Conservation (phyloP, 225 moss, liverwort and hornwort species). For the Marchantia paleacea region DNA sequence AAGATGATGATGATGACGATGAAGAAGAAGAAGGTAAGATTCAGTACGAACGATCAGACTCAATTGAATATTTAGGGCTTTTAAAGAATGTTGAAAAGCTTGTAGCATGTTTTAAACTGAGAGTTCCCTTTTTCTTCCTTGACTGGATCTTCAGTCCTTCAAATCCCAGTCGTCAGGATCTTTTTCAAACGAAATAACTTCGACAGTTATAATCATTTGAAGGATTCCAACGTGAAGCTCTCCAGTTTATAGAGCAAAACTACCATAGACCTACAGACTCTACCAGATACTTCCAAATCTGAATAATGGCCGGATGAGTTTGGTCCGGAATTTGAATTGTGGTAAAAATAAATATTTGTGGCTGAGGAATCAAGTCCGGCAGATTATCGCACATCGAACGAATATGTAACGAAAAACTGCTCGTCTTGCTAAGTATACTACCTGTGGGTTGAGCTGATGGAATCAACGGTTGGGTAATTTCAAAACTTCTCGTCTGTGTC, state of each 20-base stretch:
- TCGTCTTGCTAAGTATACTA: neutral
- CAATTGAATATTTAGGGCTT: neutral
- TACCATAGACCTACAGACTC: neutral
- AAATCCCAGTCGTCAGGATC: neutral
- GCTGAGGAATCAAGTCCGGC: neutral
- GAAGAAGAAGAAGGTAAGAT: conserved; percentile 54
- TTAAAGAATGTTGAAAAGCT: neutral
- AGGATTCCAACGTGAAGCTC: neutral
- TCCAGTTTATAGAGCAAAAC: neutral
- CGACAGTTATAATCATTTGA: neutral
- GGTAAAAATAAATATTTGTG: neutral
- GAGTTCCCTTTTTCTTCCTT: no score
- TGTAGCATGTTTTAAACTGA: neutral
- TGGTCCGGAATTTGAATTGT: neutral
- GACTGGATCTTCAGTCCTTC: no score
- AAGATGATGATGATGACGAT: conserved; percentile 51
- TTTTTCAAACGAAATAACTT: neutral
- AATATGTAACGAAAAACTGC: neutral
- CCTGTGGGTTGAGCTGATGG: neutral
- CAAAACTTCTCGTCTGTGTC: neutral
- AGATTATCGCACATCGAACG: neutral
- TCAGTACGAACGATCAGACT: conserved; percentile 23
- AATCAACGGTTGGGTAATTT: neutral
- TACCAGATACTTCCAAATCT: neutral
- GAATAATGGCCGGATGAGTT: neutral